Conservation (phyloP, 495 filamentous ascomycete species). For the Penicillium manginii region DNA sequence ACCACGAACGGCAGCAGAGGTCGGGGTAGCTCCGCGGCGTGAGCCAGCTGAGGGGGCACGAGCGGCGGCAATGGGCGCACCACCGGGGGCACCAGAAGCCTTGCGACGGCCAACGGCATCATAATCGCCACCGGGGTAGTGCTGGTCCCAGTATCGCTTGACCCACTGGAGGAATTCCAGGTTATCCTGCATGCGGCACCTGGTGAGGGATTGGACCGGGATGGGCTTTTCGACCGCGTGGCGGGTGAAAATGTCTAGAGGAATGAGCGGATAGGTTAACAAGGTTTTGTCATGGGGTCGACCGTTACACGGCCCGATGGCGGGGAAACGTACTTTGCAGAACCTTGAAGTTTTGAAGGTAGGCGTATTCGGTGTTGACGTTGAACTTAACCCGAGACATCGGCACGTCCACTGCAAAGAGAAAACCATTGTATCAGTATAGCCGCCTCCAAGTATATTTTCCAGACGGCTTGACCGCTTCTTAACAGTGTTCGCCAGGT, state of each 20-base stretch:
- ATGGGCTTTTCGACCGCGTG: slow-evolving; percentile 86
- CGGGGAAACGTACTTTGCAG: slow-evolving; percentile 74
- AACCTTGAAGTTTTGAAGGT: slow-evolving; percentile 97
- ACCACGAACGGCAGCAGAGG: slow-evolving; percentile 57
- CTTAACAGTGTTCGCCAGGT: slow-evolving; percentile 1
- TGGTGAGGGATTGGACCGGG: slow-evolving; percentile 84
- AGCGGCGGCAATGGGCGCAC: slow-evolving; percentile 37
- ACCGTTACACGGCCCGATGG: background rate
- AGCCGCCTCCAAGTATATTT: background rate
- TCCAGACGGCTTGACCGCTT: slow-evolving; percentile 4
- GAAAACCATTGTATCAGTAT: slow-evolving; percentile 1
- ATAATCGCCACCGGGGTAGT: slow-evolving; percentile 95
- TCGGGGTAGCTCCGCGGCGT: slow-evolving; percentile 74
- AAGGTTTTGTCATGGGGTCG: background rate
- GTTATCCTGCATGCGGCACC: slow-evolving; percentile 99
- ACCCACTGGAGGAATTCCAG: slow-evolving; percentile 98
- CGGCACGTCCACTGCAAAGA: slow-evolving; percentile 75
- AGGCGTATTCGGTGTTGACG: slow-evolving; percentile 94
- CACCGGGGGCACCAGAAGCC: slow-evolving; percentile 64
- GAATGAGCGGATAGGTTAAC: background rate
- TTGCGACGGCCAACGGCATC: slow-evolving; percentile 86
- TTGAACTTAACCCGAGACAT: slow-evolving; percentile 99
- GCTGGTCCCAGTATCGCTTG: slow-evolving; percentile 96
- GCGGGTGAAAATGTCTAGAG: slow-evolving; percentile 77
- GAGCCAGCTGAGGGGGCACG: slow-evolving; percentile 31